phyloP scores from a whole-genome alignment of 176 grass and related monocot species.

The Saccharum officinarum region DNA sequence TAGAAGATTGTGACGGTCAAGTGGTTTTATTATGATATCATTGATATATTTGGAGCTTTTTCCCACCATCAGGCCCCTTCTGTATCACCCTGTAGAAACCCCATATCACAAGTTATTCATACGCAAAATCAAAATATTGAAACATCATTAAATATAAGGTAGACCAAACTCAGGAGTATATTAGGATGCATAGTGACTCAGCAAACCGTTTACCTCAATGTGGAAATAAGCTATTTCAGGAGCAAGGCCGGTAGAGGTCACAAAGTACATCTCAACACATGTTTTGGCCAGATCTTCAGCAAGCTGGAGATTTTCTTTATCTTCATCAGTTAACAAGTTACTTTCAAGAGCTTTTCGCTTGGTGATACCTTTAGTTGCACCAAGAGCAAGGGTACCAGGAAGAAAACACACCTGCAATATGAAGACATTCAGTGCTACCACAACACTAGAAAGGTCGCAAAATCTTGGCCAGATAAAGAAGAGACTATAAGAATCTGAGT shows the following conservation, averaged over 20 bases:
- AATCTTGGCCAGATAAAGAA: constrained; percentile 5
- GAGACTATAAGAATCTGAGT: neutral
- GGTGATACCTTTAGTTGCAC: constrained; percentile 93
- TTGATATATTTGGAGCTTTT: constrained; percentile 83
- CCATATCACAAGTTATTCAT: neutral
- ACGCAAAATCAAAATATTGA: neutral
- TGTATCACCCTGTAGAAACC: constrained; percentile 55
- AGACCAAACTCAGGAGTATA: neutral
- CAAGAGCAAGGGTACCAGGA: constrained; percentile 89
- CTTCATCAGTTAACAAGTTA: constrained; percentile 70
- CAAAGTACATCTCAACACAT: constrained; percentile 93
- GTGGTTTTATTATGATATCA: constrained; percentile 80
- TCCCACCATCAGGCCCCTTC: constrained; percentile 81
- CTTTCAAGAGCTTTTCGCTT: constrained; percentile 80
- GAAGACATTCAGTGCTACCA: constrained; percentile 29
- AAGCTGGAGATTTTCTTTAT: constrained; percentile 89
- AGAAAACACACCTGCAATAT: constrained; percentile 91
- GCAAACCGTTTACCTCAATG: constrained; percentile 57
- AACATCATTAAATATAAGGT: constrained; percentile 19
- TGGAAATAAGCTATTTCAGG: constrained; percentile 98
- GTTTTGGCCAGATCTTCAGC: constrained; percentile 97
- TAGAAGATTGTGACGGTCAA: constrained; percentile 92
- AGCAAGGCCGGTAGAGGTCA: constrained; percentile 93
- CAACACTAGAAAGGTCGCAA: constrained; percentile 3
- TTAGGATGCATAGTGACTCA: neutral